A percentile compares a stretch with the other conserved stretches of the same genome.
phyloP scores from a whole-genome alignment of 108 stramenopile genomes.

The Cylindrotheca fusiformis region DNA sequence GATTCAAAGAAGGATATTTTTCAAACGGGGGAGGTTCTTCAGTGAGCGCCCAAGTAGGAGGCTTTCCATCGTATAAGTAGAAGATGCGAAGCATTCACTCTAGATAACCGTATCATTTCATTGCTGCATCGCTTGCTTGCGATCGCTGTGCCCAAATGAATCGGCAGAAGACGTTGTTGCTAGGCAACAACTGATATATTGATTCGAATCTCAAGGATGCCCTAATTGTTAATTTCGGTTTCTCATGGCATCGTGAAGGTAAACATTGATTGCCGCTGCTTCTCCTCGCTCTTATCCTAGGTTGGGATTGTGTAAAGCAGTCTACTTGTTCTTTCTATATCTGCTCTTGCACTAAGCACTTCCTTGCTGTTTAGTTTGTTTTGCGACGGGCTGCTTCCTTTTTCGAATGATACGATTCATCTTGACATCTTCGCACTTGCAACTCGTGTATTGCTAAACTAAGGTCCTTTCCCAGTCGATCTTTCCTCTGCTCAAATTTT shows the following conservation, averaged over 20 bases:
- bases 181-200: too few species aligned
- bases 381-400: neutral
- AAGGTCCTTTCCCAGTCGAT: slow-evolving; percentile 22
- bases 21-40: slow-evolving; percentile 11
- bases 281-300: too few species aligned
- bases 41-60: slow-evolving; percentile 20
- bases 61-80: slow-evolving; percentile 31
- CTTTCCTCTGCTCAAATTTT: slow-evolving; percentile 7
- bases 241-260: too few species aligned
- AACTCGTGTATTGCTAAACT: slow-evolving; percentile 3
- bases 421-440: neutral
- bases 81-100: slow-evolving; percentile 1
- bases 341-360: too few species aligned
- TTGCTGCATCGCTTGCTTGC: neutral
- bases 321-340: too few species aligned
- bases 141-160: neutral
- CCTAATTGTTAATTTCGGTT: too few species aligned
- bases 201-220: too few species aligned
- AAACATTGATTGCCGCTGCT: too few species aligned
- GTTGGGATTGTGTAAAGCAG: too few species aligned
- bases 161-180: too few species aligned
- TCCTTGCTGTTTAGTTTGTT: neutral
- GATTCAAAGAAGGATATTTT: slow-evolving; percentile 41
- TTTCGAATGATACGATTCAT: neutral
- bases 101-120: neutral